Evolutionary conservation across 495 filamentous ascomycete genomes (phyloP).

Genomic region (Corynascus novoguineensis): DNA sequence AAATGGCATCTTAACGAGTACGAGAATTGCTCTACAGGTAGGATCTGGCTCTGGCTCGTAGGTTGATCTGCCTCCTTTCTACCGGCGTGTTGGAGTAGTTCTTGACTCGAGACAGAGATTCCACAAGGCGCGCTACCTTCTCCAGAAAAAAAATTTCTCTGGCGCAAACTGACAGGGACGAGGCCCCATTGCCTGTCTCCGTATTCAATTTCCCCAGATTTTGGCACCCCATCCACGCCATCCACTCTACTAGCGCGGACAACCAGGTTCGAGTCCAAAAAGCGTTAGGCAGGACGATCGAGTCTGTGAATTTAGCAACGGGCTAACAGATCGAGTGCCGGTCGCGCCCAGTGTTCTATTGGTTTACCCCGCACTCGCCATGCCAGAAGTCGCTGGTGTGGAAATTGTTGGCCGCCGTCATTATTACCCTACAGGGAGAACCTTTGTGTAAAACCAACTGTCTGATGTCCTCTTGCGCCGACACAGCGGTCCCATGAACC

Average conservation of each 20-base stretch:
- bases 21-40: neutral
- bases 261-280: slow-evolving; percentile 1
- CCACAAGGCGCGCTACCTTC: neutral
- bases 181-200: neutral
- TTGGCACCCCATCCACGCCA: slow-evolving; percentile 1
- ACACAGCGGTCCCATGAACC: neutral
- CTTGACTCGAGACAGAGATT: no score
- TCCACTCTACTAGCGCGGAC: no score
- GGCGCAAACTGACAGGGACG: slow-evolving; percentile 3
- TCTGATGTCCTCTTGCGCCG: neutral
- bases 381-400: neutral
- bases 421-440: no score
- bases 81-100: neutral
- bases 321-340: slow-evolving; percentile 7
- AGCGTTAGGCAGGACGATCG: slow-evolving; percentile 8
- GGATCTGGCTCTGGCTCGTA: neutral
- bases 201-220: slow-evolving; percentile 16
- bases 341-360: neutral
- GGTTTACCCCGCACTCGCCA: slow-evolving; percentile 11
- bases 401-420: neutral
- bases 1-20: neutral
- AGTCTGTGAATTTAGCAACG: neutral
- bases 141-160: no score
- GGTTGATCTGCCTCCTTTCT: neutral
- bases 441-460: no score